Evolutionary conservation across 169 alveolate genomes (phyloP), one percentile per base, ranked within the genome.

Genomic region (Eimeria tenella): DNA sequence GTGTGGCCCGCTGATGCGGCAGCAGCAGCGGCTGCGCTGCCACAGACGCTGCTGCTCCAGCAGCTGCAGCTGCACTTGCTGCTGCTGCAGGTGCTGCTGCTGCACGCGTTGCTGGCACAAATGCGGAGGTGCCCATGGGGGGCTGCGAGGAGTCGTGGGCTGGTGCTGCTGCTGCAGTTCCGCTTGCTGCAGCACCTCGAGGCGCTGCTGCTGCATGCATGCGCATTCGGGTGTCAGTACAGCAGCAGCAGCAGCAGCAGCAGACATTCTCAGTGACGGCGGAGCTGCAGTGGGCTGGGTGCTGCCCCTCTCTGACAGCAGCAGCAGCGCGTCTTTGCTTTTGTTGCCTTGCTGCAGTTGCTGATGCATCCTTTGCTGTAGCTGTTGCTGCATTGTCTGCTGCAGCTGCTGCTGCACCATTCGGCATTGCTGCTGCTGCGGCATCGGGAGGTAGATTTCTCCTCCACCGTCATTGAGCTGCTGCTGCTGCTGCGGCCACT

Each of bases 191-290:
- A 74, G 31, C 62, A 74, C 60, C 62, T 74, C 84, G 63, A 42
- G 52, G 15, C 60, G 84, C 84, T 74, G 84, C 84, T 74, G 84
- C 84, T 21, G 84, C 17, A 74, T 74, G 84, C 84, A 74, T 74
- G 84, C 58, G 31, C 58, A 52, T 2, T 74, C 84, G 52, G 84
- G 84, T 49, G 84, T 74, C 62, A 74, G 60, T 49, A 42, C 84
- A 74, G 84, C 84, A 50, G 84, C 84, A 74, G 84, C 56, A 74
- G 84, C 84, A 70, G 79, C 79, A 70, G 79, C 42, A 58, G 68
- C 84, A 74, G 84, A 49, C 84, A 74, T 4, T 74, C 52, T n/a
- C 13, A 74, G 31, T 42, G 84, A 56, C 25, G 60, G 19, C 11
- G 56, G 60, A 42, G 63, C 60, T 25, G 53, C 68, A 10, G 68